Percentiles rank a stretch among this genome's conserved stretches.
These are phyloP conservation scores for Hydrangea macrophylla DNA, from an alignment of 148 eudicot species.

Conservation along the genomic window DNA sequence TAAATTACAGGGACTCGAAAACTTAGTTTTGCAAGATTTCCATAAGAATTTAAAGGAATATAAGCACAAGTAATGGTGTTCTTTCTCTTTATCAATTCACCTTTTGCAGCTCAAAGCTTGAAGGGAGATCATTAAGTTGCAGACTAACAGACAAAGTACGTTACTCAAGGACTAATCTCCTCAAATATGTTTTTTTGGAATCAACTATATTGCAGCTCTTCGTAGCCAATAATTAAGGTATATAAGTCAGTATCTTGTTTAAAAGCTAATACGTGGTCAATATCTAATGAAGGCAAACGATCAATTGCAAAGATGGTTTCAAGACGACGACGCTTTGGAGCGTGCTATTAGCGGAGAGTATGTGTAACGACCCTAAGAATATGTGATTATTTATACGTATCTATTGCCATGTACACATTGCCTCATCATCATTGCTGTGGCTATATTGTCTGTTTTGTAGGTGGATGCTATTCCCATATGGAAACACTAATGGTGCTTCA, in stretches of 20 bases:
- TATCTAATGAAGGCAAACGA: conserved; percentile 49
- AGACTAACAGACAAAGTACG: conserved; percentile 47
- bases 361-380: too few species aligned
- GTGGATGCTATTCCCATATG: too few species aligned
- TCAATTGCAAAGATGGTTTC: conserved; percentile 60
- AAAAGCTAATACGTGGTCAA: neutral
- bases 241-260: neutral
- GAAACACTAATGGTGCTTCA: too few species aligned
- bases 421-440: too few species aligned
- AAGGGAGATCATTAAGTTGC: conserved; percentile 68
- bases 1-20: too few species aligned
- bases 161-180: neutral
- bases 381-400: too few species aligned
- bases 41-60: neutral
- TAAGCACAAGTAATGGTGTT: neutral
- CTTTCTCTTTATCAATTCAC: neutral
- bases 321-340: conserved; percentile 76
- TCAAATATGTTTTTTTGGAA: neutral
- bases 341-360: too few species aligned
- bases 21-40: neutral
- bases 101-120: conserved; percentile 45
- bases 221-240: neutral
- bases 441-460: too few species aligned
- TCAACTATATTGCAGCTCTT: neutral
- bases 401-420: too few species aligned